Evolutionary conservation across 345 rosid species (phyloP).

Genomic region (Eutrema yunnanense): DNA sequence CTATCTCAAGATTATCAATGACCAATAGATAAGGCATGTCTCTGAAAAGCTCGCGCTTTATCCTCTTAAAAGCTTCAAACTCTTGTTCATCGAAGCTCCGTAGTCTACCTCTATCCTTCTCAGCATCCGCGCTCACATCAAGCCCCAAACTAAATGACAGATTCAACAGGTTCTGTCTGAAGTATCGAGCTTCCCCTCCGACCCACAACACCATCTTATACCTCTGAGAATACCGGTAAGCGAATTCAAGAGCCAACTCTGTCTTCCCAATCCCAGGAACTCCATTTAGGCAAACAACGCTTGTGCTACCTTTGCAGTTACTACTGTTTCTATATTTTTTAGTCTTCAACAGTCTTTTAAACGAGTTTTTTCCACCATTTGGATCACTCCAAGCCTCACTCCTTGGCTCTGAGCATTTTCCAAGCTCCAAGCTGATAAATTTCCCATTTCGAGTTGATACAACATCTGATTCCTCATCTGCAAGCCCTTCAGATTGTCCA

Average conservation of each 20-base stretch:
- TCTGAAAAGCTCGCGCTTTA: slow-evolving; percentile 69
- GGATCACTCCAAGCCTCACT: slow-evolving; percentile 65
- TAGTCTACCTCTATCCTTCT: slow-evolving; percentile 73
- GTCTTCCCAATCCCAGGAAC: slow-evolving; percentile 81
- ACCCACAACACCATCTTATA: slow-evolving; percentile 91
- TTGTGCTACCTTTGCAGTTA: slow-evolving; percentile 43
- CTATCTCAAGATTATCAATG: slow-evolving; percentile 89
- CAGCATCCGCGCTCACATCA: slow-evolving; percentile 85
- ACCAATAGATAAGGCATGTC: slow-evolving; percentile 84
- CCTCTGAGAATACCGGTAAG: slow-evolving; percentile 68
- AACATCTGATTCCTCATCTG: slow-evolving; percentile 68
- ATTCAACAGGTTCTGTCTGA: slow-evolving; percentile 76
- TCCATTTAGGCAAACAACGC: slow-evolving; percentile 70
- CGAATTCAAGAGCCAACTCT: slow-evolving; percentile 82
- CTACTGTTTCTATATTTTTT: slow-evolving; percentile 60
- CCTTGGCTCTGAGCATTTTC: slow-evolving; percentile 57
- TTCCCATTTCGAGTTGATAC: slow-evolving; percentile 39
- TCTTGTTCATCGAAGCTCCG: slow-evolving; percentile 87
- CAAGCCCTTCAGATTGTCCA: slow-evolving; percentile 76
- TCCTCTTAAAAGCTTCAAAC: slow-evolving; percentile 79
- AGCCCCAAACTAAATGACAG: slow-evolving; percentile 69
- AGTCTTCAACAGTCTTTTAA: slow-evolving; percentile 51
- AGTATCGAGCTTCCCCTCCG: slow-evolving; percentile 79
- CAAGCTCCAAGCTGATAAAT: slow-evolving; percentile 64
- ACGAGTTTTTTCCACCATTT: slow-evolving; percentile 46